Percentiles rank a stretch among this genome's conserved stretches.
Evolutionary conservation across 2,329 filamentous ascomycete species (phyloP).

Genomic region (Calonectria pauciramosa): DNA sequence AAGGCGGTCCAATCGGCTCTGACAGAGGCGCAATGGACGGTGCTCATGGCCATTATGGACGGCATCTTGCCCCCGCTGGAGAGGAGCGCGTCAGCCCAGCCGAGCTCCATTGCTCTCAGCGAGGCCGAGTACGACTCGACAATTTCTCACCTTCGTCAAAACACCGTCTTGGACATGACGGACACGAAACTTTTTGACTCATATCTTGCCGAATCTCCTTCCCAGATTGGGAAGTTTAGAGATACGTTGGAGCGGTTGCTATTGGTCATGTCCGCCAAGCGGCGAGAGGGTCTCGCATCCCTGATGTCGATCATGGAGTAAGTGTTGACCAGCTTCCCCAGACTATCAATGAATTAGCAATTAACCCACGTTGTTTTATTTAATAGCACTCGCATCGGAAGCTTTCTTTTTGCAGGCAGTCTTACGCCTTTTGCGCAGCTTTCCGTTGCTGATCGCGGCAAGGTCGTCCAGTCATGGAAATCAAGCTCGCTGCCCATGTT

Average conservation of each 20-base stretch:
- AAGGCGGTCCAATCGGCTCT: not conserved
- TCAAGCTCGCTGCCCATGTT: conserved; percentile 6
- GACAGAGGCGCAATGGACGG: conserved; percentile 5
- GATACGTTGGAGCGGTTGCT: conserved; percentile 9
- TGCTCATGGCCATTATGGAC: conserved; percentile 20
- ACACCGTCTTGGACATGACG: not conserved
- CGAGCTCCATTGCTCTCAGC: not conserved
- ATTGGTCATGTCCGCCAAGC: not conserved
- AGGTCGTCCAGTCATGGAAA: conserved; percentile 11
- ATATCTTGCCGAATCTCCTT: not conserved
- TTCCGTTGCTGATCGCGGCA: not conserved
- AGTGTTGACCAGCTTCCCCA: not conserved
- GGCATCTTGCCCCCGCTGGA: not conserved
- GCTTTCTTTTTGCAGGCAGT: not conserved
- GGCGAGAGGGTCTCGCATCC: not conserved
- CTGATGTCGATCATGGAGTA: conserved; percentile 22
- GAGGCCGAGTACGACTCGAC: not conserved
- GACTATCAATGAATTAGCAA: not conserved
- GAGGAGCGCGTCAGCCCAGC: not conserved
- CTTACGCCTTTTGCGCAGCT: conserved; percentile 4
- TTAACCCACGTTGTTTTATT: not conserved
- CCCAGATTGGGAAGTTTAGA: not conserved
- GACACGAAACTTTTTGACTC: not conserved
- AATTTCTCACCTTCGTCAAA: not conserved
- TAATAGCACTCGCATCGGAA: not conserved